Evolutionary conservation across 2,329 filamentous ascomycete genomes (phyloP).

Genomic region (Botrytis paeoniae): DNA sequence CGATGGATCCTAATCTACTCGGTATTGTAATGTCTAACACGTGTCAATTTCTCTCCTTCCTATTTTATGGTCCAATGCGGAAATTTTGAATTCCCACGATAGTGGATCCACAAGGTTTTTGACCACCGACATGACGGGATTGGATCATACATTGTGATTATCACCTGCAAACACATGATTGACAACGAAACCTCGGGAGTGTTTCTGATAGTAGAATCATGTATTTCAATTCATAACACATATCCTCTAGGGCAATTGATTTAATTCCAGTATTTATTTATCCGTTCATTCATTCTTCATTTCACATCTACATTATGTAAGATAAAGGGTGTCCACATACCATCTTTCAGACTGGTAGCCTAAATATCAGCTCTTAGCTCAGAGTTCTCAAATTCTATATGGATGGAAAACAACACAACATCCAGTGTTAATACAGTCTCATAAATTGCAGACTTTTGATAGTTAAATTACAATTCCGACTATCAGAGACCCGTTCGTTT

Average conservation of each 20-base stretch:
- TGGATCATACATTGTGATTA: not conserved
- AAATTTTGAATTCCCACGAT: not conserved
- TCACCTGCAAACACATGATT: not conserved
- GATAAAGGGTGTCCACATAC: no score
- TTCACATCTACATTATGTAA: not conserved
- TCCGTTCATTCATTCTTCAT: not conserved
- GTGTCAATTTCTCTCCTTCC: not conserved
- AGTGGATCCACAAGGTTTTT: not conserved
- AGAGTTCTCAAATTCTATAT: not conserved
- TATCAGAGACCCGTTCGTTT: not conserved
- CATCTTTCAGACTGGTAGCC: no score
- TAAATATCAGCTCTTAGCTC: not conserved
- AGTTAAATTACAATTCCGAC: no score
- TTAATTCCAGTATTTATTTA: not conserved
- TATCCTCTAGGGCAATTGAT: not conserved
- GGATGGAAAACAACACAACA: not conserved
- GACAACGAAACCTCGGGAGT: not conserved
- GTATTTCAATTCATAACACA: not conserved
- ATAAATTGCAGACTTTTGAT: not conserved
- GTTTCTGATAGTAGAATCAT: not conserved
- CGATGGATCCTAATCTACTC: not conserved
- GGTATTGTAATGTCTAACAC: not conserved
- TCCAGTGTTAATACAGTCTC: not conserved
- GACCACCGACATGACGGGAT: not conserved
- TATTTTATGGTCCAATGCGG: not conserved